Base-by-base conservation (phyloP, 768 basidiomycete genomes). In the Arthromyces matolae region DNA sequence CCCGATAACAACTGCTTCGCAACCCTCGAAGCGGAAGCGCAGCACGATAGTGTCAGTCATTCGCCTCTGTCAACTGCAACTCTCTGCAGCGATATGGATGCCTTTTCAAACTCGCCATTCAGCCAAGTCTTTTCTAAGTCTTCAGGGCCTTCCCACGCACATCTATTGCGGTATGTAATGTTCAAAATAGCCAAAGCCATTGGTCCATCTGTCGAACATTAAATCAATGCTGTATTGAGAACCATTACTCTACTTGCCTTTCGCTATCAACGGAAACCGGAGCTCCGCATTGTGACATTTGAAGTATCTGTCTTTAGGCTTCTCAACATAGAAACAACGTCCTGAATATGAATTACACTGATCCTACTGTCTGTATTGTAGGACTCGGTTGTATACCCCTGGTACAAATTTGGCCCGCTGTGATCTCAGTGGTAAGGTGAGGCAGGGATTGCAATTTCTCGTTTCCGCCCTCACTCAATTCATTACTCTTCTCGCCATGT, bases 91-190 rank as follows among this genome's bases (percentile, higher is more conserved):
- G n/a, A n/a, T n/a, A n/a, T n/a, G n/a, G n/a, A n/a, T n/a, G n/a
- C n/a, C n/a, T n/a, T n/a, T n/a, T n/a, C n/a, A n/a, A n/a, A n/a
- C n/a, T n/a, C n/a, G n/a, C n/a, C n/a, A n/a, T n/a, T n/a, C n/a
- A n/a, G n/a, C n/a, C n/a, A n/a, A n/a, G n/a, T n/a, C n/a, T n/a
- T n/a, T n/a, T n/a, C n/a, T n/a, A n/a, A n/a, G n/a, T n/a, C n/a
- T n/a, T n/a, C n/a, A n/a, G 51, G 47, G 32, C 53, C 57, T 32
- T 33, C 56, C 44, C 56, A 57, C 28, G 32, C 47, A 35, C 52
- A 54, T 18, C 53, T 66, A 41, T 14, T 64, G 49, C 55, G 46
- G 42, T 64, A 65, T 47, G 28, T 67, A 23, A 45, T 58, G 16
- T 45, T 34, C 35, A 65, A 67, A 40, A 64, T 65, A 32, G 35